Conservation (phyloP, 176 grass and related monocot species). For the Poa pratensis region DNA sequence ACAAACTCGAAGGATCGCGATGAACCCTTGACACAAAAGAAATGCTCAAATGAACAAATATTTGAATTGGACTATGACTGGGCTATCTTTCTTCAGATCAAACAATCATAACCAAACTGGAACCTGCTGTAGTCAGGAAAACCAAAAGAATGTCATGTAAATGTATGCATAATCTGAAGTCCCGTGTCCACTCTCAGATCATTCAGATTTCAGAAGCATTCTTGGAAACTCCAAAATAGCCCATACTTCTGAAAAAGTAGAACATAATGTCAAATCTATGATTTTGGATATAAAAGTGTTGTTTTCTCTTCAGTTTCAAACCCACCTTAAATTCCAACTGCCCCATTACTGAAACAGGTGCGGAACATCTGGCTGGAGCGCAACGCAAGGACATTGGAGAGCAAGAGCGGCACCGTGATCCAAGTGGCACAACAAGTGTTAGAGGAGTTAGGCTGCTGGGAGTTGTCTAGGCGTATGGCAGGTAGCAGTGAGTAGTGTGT, state of each 20-base stretch:
- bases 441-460: neutral
- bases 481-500: neutral
- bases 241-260: neutral
- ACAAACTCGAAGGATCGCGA: neutral
- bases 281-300: neutral
- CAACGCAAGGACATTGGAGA: neutral
- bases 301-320: neutral
- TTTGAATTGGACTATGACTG: neutral
- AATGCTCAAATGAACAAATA: neutral
- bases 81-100: no score
- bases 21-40: neutral
- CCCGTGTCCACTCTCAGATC: neutral
- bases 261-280: slow-evolving; percentile 19
- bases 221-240: slow-evolving; percentile 5
- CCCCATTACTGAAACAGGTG: neutral
- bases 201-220: neutral
- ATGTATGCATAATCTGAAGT: slow-evolving; percentile 18
- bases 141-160: neutral
- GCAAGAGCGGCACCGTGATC: neutral
- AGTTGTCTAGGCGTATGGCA: neutral
- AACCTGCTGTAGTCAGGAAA: neutral
- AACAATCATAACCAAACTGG: no score
- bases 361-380: neutral
- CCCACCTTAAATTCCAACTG: neutral
- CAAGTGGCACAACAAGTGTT: neutral